Base-by-base conservation (phyloP, 345 rosid species). In the Arabidopsis suecica region DNA sequence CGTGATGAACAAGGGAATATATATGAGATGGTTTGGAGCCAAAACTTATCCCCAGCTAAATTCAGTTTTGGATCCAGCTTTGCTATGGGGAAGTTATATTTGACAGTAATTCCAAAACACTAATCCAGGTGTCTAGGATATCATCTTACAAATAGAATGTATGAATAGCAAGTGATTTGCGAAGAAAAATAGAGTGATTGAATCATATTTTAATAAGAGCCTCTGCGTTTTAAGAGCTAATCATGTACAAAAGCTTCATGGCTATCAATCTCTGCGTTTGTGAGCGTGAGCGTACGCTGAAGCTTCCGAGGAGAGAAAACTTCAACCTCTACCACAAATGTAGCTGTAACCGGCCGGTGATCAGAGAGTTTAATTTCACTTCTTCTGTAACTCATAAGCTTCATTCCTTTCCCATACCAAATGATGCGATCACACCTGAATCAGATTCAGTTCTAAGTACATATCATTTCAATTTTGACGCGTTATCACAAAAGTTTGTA, bases 311-410 rank as follows among this genome's bases (percentile, higher is more conserved):
- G 71, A 76, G 69, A 86, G 74, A 90, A 89, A 70, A 88, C 89
- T 78, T 93, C 98, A 65, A 84, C 98, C 79, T 89, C 98, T 34
- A 75, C 93, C 77, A 79, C 71, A 73, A 81, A 93, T 16, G 83
- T 83, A 69, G 98, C 98, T 14, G 87, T 84, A 63, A 93, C 98
- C 3, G 98, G 98, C 32, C 97, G 84, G 78, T 93, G 98, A 78
- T 93, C 98, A 20, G 98, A 93, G 57, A 87, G 81, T 77, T 72
- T 89, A 50, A 86, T 83, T 74, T 93, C 98, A 60, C 78, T 80
- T 68, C 98, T 88, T 79, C 86, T 67, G 81, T 93, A 93, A n/a
- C 81, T 77, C 76, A 89, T 74, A 34, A 84, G 93, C 86, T 48
- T 90, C 88, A 91, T 83, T 74, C 93, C 98, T 74, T 87, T 90